These are phyloP conservation scores for Adenanthera pavonina DNA, from an alignment of 306 rosid genomes.

Conservation along the genomic window DNA sequence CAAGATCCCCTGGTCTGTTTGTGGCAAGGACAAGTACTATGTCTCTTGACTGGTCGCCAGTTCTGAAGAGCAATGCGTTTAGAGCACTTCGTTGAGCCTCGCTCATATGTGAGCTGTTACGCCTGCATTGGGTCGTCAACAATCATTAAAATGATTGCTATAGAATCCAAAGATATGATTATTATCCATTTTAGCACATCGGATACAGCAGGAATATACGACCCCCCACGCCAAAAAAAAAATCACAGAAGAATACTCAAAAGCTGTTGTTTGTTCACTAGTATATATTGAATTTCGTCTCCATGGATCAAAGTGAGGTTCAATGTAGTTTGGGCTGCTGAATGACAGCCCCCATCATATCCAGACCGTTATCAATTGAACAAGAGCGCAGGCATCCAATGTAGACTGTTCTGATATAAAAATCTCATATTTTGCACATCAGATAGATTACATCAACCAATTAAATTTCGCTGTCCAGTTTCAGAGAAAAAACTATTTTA, in stretches of 20 bases:
- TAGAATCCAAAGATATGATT: not conserved
- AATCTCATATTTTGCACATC: conserved; percentile 17
- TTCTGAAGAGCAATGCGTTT: conserved; percentile 95
- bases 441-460: conserved; percentile 6
- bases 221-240: not conserved
- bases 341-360: conserved; percentile 7
- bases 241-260: not conserved
- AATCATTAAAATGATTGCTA: conserved; percentile 23
- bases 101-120: conserved; percentile 94
- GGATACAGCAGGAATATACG: not conserved
- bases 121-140: conserved; percentile 62
- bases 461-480: conserved; percentile 3
- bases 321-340: conserved; percentile 14
- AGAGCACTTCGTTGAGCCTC: conserved; percentile 99
- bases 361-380: conserved; percentile 2
- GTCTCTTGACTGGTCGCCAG: conserved; percentile 98
- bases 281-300: not conserved
- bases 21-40: conserved; percentile 96
- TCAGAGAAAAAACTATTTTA: not conserved
- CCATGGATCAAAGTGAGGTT: not conserved
- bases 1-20: conserved; percentile 97
- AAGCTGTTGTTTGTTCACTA: conserved; percentile 2
- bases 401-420: conserved; percentile 1
- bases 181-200: conserved; percentile 21
- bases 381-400: not conserved